Percentiles rank a stretch among this genome's conserved stretches.
phyloP scores from a whole-genome alignment of 257 asterid species.

The Rubia yunnanensis region DNA sequence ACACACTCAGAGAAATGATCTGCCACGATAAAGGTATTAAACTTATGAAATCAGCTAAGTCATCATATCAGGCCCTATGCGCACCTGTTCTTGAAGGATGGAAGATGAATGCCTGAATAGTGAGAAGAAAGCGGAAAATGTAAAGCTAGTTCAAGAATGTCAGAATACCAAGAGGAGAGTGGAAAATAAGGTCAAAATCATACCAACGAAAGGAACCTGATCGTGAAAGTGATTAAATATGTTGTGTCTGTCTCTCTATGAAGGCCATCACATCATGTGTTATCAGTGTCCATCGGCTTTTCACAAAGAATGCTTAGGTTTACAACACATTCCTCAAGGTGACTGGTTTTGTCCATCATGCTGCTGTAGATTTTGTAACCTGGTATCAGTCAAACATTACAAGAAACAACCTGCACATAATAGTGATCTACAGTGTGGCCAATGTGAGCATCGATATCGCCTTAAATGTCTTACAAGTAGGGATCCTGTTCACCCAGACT shows the following conservation, averaged over 20 bases:
- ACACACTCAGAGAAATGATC: slow-evolving; percentile 98
- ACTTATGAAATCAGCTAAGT: not conserved
- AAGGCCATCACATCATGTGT: slow-evolving; percentile 74
- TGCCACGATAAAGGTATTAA: slow-evolving; percentile 19
- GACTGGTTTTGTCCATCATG: slow-evolving; percentile 97
- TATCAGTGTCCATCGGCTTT: slow-evolving; percentile 91
- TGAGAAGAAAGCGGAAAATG: slow-evolving; percentile 8
- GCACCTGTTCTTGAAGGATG: slow-evolving; percentile 64
- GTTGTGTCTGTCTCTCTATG: slow-evolving; percentile 79
- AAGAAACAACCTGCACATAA: slow-evolving; percentile 21
- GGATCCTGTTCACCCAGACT: slow-evolving; percentile 20
- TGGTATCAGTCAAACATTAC: slow-evolving; percentile 18
- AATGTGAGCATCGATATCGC: slow-evolving; percentile 71
- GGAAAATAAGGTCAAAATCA: too few species aligned
- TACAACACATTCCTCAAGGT: slow-evolving; percentile 81
- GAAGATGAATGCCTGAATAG: slow-evolving; percentile 67
- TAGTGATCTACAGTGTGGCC: slow-evolving; percentile 37
- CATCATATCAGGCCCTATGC: slow-evolving; percentile 38
- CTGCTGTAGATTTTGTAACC: slow-evolving; percentile 73
- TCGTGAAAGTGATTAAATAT: slow-evolving; percentile 48
- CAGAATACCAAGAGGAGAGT: too few species aligned
- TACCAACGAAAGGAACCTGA: slow-evolving; percentile 6
- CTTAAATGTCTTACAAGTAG: slow-evolving; percentile 42
- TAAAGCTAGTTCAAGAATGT: too few species aligned
- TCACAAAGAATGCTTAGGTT: too few species aligned